These are phyloP conservation scores for Phylloporus sp. DNA, from an alignment of 768 basidiomycete species.

Conservation along the genomic window DNA sequence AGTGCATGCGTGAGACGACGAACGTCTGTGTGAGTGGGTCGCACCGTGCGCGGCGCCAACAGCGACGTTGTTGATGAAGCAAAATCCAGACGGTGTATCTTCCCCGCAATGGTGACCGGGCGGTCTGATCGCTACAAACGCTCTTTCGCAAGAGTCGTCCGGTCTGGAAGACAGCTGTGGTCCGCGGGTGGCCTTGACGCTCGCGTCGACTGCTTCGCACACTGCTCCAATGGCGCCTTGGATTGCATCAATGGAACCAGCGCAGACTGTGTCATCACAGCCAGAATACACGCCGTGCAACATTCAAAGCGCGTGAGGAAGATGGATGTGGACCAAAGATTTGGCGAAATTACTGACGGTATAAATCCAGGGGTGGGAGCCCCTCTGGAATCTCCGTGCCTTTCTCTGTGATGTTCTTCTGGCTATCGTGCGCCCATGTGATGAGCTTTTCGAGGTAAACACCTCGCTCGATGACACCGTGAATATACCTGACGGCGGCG, in stretches of 20 bases:
- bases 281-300: background rate
- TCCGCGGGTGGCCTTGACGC: conserved; percentile 34
- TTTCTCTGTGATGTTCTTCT: conserved; percentile 53
- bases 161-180: conserved; percentile 8
- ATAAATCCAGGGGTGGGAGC: conserved; percentile 75
- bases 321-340: background rate
- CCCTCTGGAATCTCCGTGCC: conserved; percentile 73
- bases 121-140: conserved; percentile 83
- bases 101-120: conserved; percentile 96
- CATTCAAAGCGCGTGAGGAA: background rate
- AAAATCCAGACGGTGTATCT: conserved; percentile 86
- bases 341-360: conserved; percentile 45
- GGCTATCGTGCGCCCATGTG: conserved; percentile 55
- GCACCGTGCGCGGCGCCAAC: conserved; percentile 87
- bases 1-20: background rate
- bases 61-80: conserved; percentile 92
- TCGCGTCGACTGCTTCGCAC: conserved; percentile 80
- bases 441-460: conserved; percentile 61
- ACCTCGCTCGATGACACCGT: conserved; percentile 64
- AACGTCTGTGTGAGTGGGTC: conserved; percentile 7
- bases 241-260: conserved; percentile 68
- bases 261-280: conserved; percentile 53
- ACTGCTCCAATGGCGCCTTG: conserved; percentile 78
- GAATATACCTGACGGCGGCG: conserved; percentile 67
- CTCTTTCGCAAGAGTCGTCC: conserved; percentile 32